A percentile compares a stretch with the other conserved stretches of the same genome.
phyloP scores from a whole-genome alignment of 352 stramenopile genomes.

The Stramenopiles sp. region DNA sequence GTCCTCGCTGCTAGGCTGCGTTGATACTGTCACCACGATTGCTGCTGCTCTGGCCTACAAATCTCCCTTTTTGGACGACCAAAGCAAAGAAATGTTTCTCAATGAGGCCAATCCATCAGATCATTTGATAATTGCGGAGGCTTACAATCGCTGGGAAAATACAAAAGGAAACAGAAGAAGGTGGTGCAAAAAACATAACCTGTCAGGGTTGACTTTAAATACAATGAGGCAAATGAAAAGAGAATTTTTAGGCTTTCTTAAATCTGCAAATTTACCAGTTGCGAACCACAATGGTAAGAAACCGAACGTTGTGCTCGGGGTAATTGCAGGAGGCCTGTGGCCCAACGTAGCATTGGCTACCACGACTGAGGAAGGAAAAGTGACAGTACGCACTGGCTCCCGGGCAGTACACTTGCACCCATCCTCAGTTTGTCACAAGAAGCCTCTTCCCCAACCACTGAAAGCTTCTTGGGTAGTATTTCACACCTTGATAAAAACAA shows the following conservation, averaged over 20 bases:
- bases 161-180: neutral
- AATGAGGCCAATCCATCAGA: neutral
- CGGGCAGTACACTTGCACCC: neutral
- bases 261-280: neutral
- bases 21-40: neutral
- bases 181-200: neutral
- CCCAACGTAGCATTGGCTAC: neutral
- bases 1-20: neutral
- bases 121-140: neutral
- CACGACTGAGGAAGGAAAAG: neutral
- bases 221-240: neutral
- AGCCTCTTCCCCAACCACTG: neutral
- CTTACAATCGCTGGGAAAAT: neutral
- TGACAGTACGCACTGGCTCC: neutral
- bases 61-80: neutral
- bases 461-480: neutral
- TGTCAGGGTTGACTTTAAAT: neutral
- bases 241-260: neutral
- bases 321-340: neutral
- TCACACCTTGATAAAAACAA: neutral
- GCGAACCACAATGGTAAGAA: neutral
- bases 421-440: neutral
- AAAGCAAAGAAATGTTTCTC: neutral
- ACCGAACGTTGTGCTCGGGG: neutral
- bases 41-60: neutral